Base-by-base conservation (phyloP, 768 basidiomycete genomes). In the Lepiota brunneoincarnata region DNA sequence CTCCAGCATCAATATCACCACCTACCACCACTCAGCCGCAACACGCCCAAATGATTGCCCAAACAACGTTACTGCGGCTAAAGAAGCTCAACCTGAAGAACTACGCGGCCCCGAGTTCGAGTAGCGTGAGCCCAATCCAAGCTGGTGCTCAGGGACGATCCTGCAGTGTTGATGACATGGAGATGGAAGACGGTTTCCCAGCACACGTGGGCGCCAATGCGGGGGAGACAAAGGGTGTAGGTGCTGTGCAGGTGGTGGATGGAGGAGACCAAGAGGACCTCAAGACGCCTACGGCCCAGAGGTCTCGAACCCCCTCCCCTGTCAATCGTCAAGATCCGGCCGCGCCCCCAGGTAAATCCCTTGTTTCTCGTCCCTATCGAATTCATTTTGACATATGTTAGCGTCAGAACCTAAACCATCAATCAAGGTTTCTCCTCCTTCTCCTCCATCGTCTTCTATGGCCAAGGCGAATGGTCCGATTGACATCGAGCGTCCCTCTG, bases 91-190 rank as follows among this genome's bases (percentile, higher is more conserved):
- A 72, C 47, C 61, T 81, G 54, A 69, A 68, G 58, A 82, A 81
- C 65, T 82, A 82, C 58, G 77, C 78, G 7, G 76, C 77, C 5
- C 79, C 80, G n/a, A 54, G 55, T 35, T n/a, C 21, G 34, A n/a
- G 31, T 31, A 42, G 18, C 21, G 36, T 37, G 17, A 12, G 24
- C 24, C 57, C 20, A 18, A 37, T 49, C 20, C 47, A 47, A 18
- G 31, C n/a, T 5, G 15, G 18, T 28, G 31, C 11, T 34, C 28
- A 34, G 45, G 45, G 42, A 44, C 24, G 12, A 4, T 2, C 12
- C 2, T 9, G 18, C 3, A 34, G 45, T 46, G 28, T 28, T 6
- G n/a, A 18, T 34, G 12, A 52, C 5, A 4, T 15, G 3, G 20
- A 43, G n/a, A 18, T 31, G 37, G 31, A 23, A n/a, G 9, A 35